Evolutionary conservation across 495 filamentous ascomycete genomes (phyloP), one percentile per base, ranked within the genome.

Genomic region (Podospora pseudopauciseta): DNA sequence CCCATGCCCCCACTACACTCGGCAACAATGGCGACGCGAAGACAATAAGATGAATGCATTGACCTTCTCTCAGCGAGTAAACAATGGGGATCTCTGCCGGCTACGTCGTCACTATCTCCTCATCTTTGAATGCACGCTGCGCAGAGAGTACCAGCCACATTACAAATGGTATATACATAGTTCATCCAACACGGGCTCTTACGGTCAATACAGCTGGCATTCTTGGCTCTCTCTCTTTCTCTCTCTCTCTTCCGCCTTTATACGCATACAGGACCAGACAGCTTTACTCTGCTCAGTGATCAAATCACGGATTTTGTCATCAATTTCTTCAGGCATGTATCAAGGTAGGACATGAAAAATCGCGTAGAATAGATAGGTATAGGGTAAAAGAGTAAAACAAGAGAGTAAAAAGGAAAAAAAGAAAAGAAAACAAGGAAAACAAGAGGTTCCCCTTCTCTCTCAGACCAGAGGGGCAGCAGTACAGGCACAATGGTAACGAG

Each of bases 381-480:
- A 59, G 56, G 26, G 56, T 27, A 59, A 59, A 59, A 59, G 26
- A 11, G 19, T 59, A 20, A 59, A 59, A 59, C 56, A 59, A 59
- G 7, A 16, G 26, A 23, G 13, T 54, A 15, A 19, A 34, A 69
- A 65, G 23, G 4, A 58, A 53, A 53, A 64, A 64, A 32, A 32
- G 1, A 65, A 20, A 32, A 23, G 62, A 69, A 39, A 5, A 58
- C 58, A 57, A 65, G 34, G 56, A 59, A 65, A 65, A 63, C 39
- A 65, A 62, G 56, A 32, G 53, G 63, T 32, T 18, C 54, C 49
- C 49, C 63, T 65, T 56, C 19, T 59, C 13, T 62, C 56, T 60
- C 55, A 54, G 27, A 18, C 27, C 32, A 54, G 23, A 23, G 7
- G 7, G 20, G 28, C 18, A 63, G 19, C 60, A 39, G 57, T 34